A percentile compares a stretch with the other conserved stretches of the same genome.
phyloP scores from a whole-genome alignment of 345 rosid species.

The Luvunga scandens region DNA sequence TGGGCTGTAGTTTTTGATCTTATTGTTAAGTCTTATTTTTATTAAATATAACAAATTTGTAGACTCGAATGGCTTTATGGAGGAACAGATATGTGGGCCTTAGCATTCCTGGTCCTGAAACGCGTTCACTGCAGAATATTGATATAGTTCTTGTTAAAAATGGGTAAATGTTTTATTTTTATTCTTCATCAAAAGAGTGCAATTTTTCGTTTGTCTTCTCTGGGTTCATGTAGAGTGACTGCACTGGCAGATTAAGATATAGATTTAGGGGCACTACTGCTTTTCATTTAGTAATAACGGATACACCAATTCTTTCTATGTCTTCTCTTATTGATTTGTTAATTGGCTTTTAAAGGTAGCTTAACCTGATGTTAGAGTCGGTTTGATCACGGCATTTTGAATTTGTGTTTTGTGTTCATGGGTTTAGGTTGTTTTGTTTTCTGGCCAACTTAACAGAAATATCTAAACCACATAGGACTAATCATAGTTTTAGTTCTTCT shows the following conservation, averaged over 20 bases:
- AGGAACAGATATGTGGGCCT: conserved; percentile 84
- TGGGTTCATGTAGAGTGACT: background rate
- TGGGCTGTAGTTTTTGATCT: too few species aligned
- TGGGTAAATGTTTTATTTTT: conserved; percentile 33
- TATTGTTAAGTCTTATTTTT: background rate
- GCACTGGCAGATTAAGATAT: too few species aligned
- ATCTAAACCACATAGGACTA: background rate
- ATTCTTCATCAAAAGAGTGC: background rate
- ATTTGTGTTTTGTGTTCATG: background rate
- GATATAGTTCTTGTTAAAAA: conserved; percentile 68
- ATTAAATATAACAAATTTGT: background rate
- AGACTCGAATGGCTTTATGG: conserved; percentile 83
- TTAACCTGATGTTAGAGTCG: background rate
- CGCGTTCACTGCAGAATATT: conserved; percentile 63
- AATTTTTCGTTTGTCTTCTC: background rate
- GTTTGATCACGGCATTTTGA: background rate
- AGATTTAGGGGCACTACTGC: too few species aligned
- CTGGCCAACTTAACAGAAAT: background rate
- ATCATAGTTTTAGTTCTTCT: background rate
- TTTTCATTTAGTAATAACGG: too few species aligned
- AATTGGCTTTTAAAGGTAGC: background rate
- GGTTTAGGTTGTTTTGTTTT: background rate
- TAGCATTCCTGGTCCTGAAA: conserved; percentile 83
- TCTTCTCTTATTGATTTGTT: too few species aligned
- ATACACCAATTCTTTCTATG: too few species aligned